Conservation (phyloP, 352 stramenopile genomes). For the Globisporangium emineosum region DNA sequence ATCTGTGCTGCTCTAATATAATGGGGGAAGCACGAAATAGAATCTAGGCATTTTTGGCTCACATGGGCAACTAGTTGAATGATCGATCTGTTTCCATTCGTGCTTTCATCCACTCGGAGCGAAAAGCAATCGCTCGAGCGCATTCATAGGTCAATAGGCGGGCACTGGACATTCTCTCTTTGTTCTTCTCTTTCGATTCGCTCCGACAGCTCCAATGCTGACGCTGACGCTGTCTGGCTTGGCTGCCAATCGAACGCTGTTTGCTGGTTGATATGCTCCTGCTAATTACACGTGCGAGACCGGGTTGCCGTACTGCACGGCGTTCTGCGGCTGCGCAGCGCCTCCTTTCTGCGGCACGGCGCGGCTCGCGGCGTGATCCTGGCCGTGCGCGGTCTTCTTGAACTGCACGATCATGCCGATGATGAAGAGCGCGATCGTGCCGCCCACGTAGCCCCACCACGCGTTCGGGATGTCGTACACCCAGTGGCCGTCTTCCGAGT, state of each 20-base stretch:
- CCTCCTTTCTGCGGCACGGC: conserved; percentile 17
- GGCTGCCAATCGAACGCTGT: background rate
- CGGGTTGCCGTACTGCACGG: conserved; percentile 10
- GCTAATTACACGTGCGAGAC: conserved; percentile 9
- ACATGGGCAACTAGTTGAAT: no score
- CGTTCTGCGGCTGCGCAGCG: background rate
- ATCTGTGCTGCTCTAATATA: no score
- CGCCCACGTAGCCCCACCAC: conserved; percentile 77
- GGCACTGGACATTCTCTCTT: background rate
- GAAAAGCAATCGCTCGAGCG: background rate
- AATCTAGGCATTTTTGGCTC: background rate
- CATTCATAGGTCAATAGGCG: background rate
- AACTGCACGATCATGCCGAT: conserved; percentile 63
- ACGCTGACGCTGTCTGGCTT: background rate
- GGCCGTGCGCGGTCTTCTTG: conserved; percentile 51
- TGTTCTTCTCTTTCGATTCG: background rate
- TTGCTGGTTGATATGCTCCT: background rate
- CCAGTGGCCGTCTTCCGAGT: conserved; percentile 30
- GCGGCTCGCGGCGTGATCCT: conserved; percentile 39
- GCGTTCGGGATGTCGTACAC: conserved; percentile 61
- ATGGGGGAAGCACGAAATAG: background rate
- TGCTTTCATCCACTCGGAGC: background rate
- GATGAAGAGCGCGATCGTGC: conserved; percentile 48
- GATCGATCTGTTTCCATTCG: background rate
- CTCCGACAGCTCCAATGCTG: no score